These are phyloP conservation scores for Conidiobolus incongruus DNA, from an alignment of 371 early-diverging fungal species.

Conservation along the genomic window DNA sequence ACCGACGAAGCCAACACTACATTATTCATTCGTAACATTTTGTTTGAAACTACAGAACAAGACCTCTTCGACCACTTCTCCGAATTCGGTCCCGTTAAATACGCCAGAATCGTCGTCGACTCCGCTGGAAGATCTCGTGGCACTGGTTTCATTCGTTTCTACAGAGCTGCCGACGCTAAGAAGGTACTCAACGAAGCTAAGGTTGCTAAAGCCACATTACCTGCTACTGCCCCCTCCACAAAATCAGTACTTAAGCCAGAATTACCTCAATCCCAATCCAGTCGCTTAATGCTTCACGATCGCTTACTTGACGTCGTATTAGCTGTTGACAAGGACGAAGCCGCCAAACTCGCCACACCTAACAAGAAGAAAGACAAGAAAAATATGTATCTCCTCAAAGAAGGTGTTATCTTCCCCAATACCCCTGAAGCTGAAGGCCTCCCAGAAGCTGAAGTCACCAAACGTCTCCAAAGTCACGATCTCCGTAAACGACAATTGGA, in stretches of 20 bases:
- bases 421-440: slow-evolving; percentile 54
- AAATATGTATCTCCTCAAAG: slow-evolving; percentile 20
- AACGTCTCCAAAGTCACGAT: slow-evolving; percentile 50
- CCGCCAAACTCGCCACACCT: slow-evolving; percentile 24
- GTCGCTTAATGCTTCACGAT: slow-evolving; percentile 49
- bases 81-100: slow-evolving; percentile 54
- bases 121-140: slow-evolving; percentile 69
- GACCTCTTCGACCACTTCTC: slow-evolving; percentile 41
- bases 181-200: slow-evolving; percentile 25
- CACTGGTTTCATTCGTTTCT: slow-evolving; percentile 81
- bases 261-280: slow-evolving; percentile 22
- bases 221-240: not conserved
- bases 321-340: slow-evolving; percentile 53
- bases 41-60: slow-evolving; percentile 71
- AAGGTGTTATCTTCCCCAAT: slow-evolving; percentile 64
- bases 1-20: slow-evolving; percentile 34
- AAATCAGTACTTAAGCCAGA: slow-evolving; percentile 45
- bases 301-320: slow-evolving; percentile 57
- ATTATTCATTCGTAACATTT: slow-evolving; percentile 75
- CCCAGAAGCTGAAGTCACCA: slow-evolving; percentile 41
- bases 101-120: slow-evolving; percentile 67
- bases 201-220: not conserved
- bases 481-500: slow-evolving; percentile 51
- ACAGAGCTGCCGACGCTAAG: slow-evolving; percentile 41
- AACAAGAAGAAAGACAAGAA: slow-evolving; percentile 1